Base-by-base conservation (phyloP, 192 early-diverging fungal species). In the Backusella parvicylindrica region DNA sequence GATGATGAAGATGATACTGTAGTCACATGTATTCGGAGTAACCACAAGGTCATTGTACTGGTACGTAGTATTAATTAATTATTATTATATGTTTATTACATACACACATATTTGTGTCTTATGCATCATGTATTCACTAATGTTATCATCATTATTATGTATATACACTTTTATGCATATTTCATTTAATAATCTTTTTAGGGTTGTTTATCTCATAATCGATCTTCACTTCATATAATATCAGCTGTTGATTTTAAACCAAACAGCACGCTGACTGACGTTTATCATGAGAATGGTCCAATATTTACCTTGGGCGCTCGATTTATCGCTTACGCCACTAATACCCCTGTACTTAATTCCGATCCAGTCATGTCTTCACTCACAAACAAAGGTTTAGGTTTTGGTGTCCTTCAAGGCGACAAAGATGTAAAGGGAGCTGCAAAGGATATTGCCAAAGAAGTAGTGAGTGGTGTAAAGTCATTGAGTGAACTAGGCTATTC, bases 361-460 rank as follows among this genome's bases (percentile, higher is more conserved):
- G 72, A 81, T 30, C 64, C 68, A 13, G 72, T 64, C 31, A 72
- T 68, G 37, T 26, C 37, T 15, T 63, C 53, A 0, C 36, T 60
- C 13, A 60, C 56, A 21, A 69, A 72, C 31, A 56, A 74, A 6
- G 53, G 73, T 30, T 74, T 77, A 1, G 66, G 76, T n/a, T 56
- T 77, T 18, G 76, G 53, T 12, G 75, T 80, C 9, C 32, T 71
- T 2, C 70, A 79, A 67, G 73, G 81, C 6, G 83, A 80, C 38
- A 82, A 78, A 30, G 84, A 89, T 64, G 81, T 84, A 21, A 75
- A 86, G 76, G 86, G 85, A 38, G 77, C 88, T 26, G 92, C 93
- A 1, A 87, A 87, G 40, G 92, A 91, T 35, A 90, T 94, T 21
- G 93, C 92, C 26, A 94, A 94, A 67, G 94, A 95, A 72, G 86